Base-by-base conservation (phyloP, 1,139 yeast genomes). In the Hanseniaspora gamundiae region DNA sequence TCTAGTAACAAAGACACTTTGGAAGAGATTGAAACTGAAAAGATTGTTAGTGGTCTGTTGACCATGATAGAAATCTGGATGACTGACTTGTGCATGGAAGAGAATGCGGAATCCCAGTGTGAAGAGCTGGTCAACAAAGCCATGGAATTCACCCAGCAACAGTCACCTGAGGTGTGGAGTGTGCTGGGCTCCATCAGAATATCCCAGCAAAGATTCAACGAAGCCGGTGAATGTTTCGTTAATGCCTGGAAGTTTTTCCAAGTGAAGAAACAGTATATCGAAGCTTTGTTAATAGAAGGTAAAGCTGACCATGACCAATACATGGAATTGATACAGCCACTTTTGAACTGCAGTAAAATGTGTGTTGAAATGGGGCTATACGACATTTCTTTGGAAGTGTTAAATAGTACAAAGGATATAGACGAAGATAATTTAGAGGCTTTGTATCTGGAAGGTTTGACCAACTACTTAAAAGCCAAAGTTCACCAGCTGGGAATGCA, bases 11-110 rank as follows among this genome's bases (percentile, higher is more conserved):
- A 53, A 54, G 70, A 66, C 47, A 17, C 17, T 30, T 30, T 26
- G 11, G 31, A 28, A 8, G 19, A 33, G 16, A 28, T 21, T 14
- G 58, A 62, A 39, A 55, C 57, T 1, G 60, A 60, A 31, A 70
- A 74, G 53, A 60, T 82, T 27, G 78, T 82, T 51, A 83, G 78
- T 57, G 95, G 93, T 0, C 68, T 86, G 27, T 79, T 88, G 52
- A 82, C 95, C 10, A 73, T 81, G 66, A 82, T 91, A 55, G 99
- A 91, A 63, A 85, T 93, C 48, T 91, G 97, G 96, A 91, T 91
- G 98, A 93, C 99, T 1, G 99, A 91, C 66, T 69, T 91, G 51
- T 88, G 97, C 58, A 87, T 88, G 95, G 94, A 85, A 53, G 77
- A 77, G 6, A 80, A 81, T 53, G 97, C 98, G 2, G 98, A 91